Evolutionary conservation across 352 stramenopile species (phyloP).

Genomic region (Globisporangium cederbergense): DNA sequence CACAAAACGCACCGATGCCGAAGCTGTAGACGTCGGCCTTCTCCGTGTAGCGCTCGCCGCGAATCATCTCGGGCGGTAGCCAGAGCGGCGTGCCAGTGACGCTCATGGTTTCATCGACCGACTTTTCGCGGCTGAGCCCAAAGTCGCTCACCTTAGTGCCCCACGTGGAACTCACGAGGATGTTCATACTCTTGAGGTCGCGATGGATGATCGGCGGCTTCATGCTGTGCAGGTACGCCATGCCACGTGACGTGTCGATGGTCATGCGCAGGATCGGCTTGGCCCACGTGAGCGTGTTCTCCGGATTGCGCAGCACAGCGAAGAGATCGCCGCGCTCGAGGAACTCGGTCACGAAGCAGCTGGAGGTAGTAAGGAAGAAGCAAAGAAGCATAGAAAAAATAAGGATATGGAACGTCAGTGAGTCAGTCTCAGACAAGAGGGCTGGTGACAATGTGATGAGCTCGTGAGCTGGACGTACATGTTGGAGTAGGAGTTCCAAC

Average conservation of each 20-base stretch:
- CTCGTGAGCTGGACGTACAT: conserved; percentile 54
- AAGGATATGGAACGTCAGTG: conserved; percentile 1
- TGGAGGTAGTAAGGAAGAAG: conserved; percentile 19
- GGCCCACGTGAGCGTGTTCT: conserved; percentile 80
- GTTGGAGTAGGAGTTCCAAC: conserved; percentile 91
- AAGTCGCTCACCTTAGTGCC: conserved; percentile 97
- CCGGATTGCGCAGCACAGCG: conserved; percentile 70
- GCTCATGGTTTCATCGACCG: conserved; percentile 94
- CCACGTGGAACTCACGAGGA: conserved; percentile 86
- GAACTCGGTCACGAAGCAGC: conserved; percentile 88
- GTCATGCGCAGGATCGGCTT: conserved; percentile 87
- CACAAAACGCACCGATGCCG: conserved; percentile 59
- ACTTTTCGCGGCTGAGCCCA: conserved; percentile 95
- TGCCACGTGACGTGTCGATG: conserved; percentile 91
- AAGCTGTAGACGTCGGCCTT: conserved; percentile 89
- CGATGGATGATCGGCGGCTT: conserved; percentile 98
- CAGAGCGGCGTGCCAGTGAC: conserved; percentile 81
- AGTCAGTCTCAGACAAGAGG: conserved; percentile 1
- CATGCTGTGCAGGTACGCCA: conserved; percentile 98
- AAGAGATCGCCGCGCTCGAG: conserved; percentile 83
- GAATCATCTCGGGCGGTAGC: conserved; percentile 88
- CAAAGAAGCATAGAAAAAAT: conserved; percentile 9
- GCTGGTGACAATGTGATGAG: not conserved
- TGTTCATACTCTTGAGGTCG: conserved; percentile 96
- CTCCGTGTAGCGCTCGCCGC: conserved; percentile 83